Evolutionary conservation across 1,284 basidiomycete species (phyloP).

Genomic region (Trichosporon sp.): DNA sequence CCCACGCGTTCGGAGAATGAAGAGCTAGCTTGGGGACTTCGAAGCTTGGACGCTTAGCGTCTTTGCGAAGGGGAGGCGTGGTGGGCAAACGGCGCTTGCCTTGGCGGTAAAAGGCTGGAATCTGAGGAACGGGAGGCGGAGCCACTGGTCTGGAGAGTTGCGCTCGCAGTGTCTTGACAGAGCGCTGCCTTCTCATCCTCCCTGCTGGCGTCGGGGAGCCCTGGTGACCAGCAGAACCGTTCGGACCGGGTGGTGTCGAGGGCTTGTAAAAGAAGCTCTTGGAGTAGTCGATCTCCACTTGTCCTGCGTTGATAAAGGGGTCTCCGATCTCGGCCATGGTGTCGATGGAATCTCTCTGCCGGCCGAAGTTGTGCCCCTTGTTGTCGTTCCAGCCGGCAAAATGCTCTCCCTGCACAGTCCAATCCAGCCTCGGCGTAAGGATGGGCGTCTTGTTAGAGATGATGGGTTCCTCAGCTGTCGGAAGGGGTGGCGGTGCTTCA

Average conservation of each 20-base stretch:
- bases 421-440: slow-evolving; percentile 37
- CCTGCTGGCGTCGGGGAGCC: not conserved
- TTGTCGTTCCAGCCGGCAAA: slow-evolving; percentile 38
- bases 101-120: slow-evolving; percentile 24
- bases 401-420: slow-evolving; percentile 29
- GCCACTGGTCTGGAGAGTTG: slow-evolving; percentile 36
- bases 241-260: slow-evolving; percentile 32
- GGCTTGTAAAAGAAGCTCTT: slow-evolving; percentile 49
- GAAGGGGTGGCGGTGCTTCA: not conserved
- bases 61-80: slow-evolving; percentile 3
- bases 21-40: slow-evolving; percentile 38
- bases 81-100: slow-evolving; percentile 8
- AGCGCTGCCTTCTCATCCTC: slow-evolving; percentile 23
- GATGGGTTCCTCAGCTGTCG: not conserved
- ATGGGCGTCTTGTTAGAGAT: slow-evolving; percentile 17
- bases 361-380: not conserved
- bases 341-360: slow-evolving; percentile 9
- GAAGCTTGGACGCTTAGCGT: slow-evolving; percentile 9
- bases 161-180: slow-evolving; percentile 44
- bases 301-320: slow-evolving; percentile 9
- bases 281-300: slow-evolving; percentile 37
- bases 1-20: slow-evolving; percentile 41
- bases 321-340: slow-evolving; percentile 14
- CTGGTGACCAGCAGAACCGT: not conserved
- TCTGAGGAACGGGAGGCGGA: slow-evolving; percentile 33